A percentile compares a stretch with the other conserved stretches of the same genome.
Conservation (phyloP, 164 flowering plant species). For the Tinospora cordifolia region DNA sequence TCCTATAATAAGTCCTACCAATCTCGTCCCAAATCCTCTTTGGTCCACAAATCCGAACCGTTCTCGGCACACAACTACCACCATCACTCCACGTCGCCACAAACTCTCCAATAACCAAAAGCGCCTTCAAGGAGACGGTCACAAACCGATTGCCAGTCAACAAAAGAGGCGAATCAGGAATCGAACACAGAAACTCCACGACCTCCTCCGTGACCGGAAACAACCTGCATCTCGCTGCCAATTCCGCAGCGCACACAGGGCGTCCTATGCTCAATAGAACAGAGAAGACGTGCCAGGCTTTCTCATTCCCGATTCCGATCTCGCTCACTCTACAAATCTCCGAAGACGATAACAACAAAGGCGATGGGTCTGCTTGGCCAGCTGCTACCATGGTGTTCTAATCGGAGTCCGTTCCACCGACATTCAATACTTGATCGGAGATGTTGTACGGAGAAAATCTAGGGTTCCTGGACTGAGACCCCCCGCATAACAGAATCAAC, state of each 20-base stretch:
- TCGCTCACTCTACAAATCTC: background rate
- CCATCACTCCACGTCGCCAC: background rate
- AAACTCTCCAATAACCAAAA: conserved; percentile 17
- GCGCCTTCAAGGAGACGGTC: conserved; percentile 19
- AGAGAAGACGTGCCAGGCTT: conserved; percentile 32
- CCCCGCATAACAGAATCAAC: background rate
- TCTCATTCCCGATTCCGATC: conserved; percentile 23
- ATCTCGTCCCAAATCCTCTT: conserved; percentile 13
- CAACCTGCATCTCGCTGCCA: conserved; percentile 25
- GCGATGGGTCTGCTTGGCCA: background rate
- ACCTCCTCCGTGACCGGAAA: conserved; percentile 23
- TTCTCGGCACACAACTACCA: conserved; percentile 11
- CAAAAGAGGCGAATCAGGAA: conserved; percentile 37
- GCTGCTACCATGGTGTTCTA: conserved; percentile 15
- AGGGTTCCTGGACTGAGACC: background rate
- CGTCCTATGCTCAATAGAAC: conserved; percentile 27
- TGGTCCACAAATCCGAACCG: conserved; percentile 9
- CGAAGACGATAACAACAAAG: background rate
- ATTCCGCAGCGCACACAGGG: conserved; percentile 27
- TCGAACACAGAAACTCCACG: conserved; percentile 30
- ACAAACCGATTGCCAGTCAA: conserved; percentile 22
- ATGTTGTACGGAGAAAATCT: conserved; percentile 2
- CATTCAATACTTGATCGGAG: background rate
- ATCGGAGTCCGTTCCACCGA: background rate
- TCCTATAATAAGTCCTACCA: conserved; percentile 26